Base-by-base conservation (phyloP, 768 basidiomycete genomes). In the Russula griseocarnosa region DNA sequence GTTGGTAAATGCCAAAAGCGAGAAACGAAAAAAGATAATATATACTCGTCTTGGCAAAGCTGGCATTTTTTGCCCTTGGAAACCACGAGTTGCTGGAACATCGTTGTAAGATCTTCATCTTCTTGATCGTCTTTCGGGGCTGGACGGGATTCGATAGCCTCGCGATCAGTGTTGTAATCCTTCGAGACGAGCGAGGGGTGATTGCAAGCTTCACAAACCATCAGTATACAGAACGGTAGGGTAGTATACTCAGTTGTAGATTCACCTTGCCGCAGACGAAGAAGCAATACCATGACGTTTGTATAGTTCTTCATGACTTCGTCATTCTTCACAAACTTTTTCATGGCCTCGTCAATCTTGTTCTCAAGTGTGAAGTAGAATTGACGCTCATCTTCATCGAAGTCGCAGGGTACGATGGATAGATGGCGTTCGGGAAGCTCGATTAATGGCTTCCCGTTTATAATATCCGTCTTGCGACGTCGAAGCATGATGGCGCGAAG, bases 201-300 rank as follows among this genome's bases (percentile, higher is more conserved):
- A 69, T 93, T 90, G 72, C 94, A 98, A 0, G 94, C 94, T 96
- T 38, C 28, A 54, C 52, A 38, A 65, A 8, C 9, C 36, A 34
- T 58, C 44, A 61, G 53, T 24, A 24, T 2, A 8, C 6, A 5
- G 20, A 32, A n/a, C n/a, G 20, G 26, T 50, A 55, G 22, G n/a
- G 28, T 47, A 32, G n/a, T 55, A 30, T 61, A 54, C 34, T 22
- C 10, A 1, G 10, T 46, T 26, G 34, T 57, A 57, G 16, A 72
- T 80, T 32, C 65, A 89, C 95, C 92, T 82, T 99, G 96, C 32
- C 96, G 86, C 53, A 98, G 79, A 34, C 96, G 83, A 54, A 97
- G 81, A 66, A 91, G 79, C 36, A 91, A 72, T 18, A 88, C 77
- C 68, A 92, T 76, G 6, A 92, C 84, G 40, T 82, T 82, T 0